phyloP scores from a whole-genome alignment of 768 basidiomycete species.

The Rhodotorula sphaerocarpa region DNA sequence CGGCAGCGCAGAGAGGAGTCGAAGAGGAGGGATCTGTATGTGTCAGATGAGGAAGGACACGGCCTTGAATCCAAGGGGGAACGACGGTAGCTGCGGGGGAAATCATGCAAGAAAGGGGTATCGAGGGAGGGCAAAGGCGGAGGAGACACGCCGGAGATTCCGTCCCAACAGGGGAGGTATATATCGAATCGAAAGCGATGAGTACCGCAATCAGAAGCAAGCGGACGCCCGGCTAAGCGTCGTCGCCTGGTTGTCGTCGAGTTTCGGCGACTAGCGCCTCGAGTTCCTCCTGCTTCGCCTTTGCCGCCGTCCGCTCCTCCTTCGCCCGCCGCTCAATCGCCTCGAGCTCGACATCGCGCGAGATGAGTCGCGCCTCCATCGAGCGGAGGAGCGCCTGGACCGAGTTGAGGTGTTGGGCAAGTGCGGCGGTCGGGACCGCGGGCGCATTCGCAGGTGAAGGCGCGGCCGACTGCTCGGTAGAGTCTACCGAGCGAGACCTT shows the following conservation, averaged over 20 bases:
- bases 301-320: neutral
- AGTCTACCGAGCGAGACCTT: too few relatives aligned
- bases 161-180: too few relatives aligned
- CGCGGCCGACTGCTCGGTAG: neutral
- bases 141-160: too few relatives aligned
- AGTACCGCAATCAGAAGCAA: too few relatives aligned
- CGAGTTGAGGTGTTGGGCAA: slow-evolving; percentile 22
- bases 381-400: slow-evolving; percentile 25
- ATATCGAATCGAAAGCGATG: too few relatives aligned
- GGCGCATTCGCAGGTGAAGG: neutral
- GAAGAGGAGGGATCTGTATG: slow-evolving; percentile 10
- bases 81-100: neutral
- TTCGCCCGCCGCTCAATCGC: slow-evolving; percentile 21
- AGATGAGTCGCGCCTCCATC: slow-evolving; percentile 24
- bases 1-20: slow-evolving; percentile 9
- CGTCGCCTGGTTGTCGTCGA: too few relatives aligned
- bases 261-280: neutral
- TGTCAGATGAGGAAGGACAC: slow-evolving; percentile 15
- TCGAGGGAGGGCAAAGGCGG: too few relatives aligned
- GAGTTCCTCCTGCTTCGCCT: neutral
- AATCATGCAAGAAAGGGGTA: too few relatives aligned
- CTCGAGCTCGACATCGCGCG: slow-evolving; percentile 22
- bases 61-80: neutral
- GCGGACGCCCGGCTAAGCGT: neutral
- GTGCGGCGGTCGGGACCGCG: neutral